phyloP scores from a whole-genome alignment of 2,329 filamentous ascomycete genomes.

The Nannizziopsis arthrosporioides region DNA sequence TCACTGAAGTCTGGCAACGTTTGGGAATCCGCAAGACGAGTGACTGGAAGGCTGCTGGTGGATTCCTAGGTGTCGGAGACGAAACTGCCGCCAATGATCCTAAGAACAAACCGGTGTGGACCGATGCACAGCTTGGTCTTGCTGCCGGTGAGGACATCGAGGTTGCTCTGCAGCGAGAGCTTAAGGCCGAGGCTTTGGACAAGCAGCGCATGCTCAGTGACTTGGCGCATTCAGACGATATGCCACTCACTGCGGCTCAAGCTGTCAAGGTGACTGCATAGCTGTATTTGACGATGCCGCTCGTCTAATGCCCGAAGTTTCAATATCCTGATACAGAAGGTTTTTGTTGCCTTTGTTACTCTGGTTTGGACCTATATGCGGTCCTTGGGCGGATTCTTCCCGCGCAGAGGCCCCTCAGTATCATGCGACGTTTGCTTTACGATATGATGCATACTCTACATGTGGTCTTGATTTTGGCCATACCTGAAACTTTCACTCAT shows the following conservation, averaged over 20 bases:
- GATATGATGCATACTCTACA: not conserved
- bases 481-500: not conserved
- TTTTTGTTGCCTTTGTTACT: not conserved
- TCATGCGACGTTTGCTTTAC: not conserved
- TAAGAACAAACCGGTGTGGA: conserved; percentile 71
- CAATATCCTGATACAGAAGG: too few relatives aligned
- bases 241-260: not conserved
- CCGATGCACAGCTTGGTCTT: conserved; percentile 72
- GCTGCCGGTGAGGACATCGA: conserved; percentile 45
- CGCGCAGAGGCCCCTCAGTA: too few relatives aligned
- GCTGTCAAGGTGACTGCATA: conserved; percentile 13
- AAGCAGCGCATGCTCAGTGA: conserved; percentile 13
- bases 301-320: not conserved
- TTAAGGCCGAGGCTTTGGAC: conserved; percentile 17
- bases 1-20: conserved; percentile 80
- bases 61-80: conserved; percentile 80
- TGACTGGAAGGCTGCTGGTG: conserved; percentile 81
- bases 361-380: not conserved
- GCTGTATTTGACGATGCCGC: not conserved
- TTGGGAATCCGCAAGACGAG: conserved; percentile 85
- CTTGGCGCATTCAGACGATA: conserved; percentile 7
- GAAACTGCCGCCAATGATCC: conserved; percentile 41
- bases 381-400: not conserved
- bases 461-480: not conserved
- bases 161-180: conserved; percentile 42